phyloP scores from a whole-genome alignment of 768 basidiomycete genomes.

The Amanita fuliginea region DNA sequence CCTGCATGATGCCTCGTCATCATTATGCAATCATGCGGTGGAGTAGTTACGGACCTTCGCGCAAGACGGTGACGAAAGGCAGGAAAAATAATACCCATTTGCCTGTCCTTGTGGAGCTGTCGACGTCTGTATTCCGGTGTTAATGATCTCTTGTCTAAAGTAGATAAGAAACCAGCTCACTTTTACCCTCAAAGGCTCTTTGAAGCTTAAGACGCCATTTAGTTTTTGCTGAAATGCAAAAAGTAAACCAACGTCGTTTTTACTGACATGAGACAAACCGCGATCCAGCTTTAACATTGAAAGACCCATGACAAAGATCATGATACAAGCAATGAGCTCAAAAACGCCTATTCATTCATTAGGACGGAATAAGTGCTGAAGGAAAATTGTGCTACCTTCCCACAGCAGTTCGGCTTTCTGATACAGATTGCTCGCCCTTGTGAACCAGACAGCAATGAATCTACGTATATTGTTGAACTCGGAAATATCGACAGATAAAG shows the following conservation, averaged over 20 bases:
- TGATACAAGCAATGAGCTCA: slow-evolving; percentile 55
- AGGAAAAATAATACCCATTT: slow-evolving; percentile 88
- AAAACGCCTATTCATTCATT: slow-evolving; percentile 42
- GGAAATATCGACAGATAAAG: background rate
- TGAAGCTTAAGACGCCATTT: slow-evolving; percentile 91
- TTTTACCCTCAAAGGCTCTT: slow-evolving; percentile 54
- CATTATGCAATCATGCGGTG: background rate
- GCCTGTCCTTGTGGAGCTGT: slow-evolving; percentile 39
- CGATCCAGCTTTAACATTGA: slow-evolving; percentile 94
- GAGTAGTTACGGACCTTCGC: slow-evolving; percentile 51
- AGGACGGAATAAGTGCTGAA: background rate
- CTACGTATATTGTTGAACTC: slow-evolving; percentile 13
- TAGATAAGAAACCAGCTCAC: slow-evolving; percentile 21
- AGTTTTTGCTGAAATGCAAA: slow-evolving; percentile 46
- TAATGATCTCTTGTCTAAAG: background rate
- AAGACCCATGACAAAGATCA: slow-evolving; percentile 91
- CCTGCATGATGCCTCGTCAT: slow-evolving; percentile 22
- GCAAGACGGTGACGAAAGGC: slow-evolving; percentile 84
- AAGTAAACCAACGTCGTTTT: background rate
- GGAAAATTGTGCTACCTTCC: slow-evolving; percentile 57
- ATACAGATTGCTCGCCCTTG: slow-evolving; percentile 79
- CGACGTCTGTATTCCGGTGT: slow-evolving; percentile 24
- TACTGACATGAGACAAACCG: slow-evolving; percentile 17
- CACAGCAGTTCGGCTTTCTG: slow-evolving; percentile 75
- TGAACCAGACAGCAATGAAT: slow-evolving; percentile 95